These are phyloP conservation scores for Cryptosporidium sp. DNA, from an alignment of 169 alveolate species.

Conservation along the genomic window DNA sequence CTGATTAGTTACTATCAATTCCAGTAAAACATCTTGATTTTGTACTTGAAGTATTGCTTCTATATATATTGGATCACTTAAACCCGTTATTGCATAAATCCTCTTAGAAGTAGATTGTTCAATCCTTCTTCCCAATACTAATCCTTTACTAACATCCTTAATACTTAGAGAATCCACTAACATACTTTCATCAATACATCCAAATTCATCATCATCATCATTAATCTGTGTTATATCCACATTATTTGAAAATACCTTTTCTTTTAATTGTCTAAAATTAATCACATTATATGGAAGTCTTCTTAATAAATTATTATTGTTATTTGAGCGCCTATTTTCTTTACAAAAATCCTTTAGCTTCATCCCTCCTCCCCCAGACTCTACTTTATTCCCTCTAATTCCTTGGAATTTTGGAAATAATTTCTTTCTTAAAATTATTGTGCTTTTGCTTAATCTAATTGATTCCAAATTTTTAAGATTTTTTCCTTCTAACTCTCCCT, in stretches of 20 bases:
- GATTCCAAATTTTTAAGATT: neutral
- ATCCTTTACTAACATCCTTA: neutral
- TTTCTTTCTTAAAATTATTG: neutral
- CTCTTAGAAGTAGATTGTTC: constrained; percentile 20
- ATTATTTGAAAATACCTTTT: constrained; percentile 65
- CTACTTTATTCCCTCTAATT: neutral
- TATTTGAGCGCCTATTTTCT: neutral
- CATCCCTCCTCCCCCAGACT: neutral
- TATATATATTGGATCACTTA: constrained; percentile 93
- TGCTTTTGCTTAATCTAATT: neutral
- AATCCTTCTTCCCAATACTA: neutral
- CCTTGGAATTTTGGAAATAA: constrained; percentile 11
- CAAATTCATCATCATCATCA: constrained; percentile 41
- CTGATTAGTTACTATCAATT: constrained; percentile 87
- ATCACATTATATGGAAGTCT: constrained; percentile 34
- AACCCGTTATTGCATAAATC: constrained; percentile 85
- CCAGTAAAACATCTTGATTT: constrained; percentile 89
- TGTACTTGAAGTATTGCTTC: constrained; percentile 92
- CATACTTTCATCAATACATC: neutral
- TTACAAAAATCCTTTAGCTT: neutral
- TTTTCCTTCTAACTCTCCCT: neutral
- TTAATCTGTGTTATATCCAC: constrained; percentile 76
- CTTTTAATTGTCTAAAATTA: constrained; percentile 78
- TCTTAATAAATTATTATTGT: neutral
- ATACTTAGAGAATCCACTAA: neutral